Percentiles rank a stretch among this genome's conserved stretches.
Conservation (phyloP, 441 rosid genomes). For the Monsonia emarginata region DNA sequence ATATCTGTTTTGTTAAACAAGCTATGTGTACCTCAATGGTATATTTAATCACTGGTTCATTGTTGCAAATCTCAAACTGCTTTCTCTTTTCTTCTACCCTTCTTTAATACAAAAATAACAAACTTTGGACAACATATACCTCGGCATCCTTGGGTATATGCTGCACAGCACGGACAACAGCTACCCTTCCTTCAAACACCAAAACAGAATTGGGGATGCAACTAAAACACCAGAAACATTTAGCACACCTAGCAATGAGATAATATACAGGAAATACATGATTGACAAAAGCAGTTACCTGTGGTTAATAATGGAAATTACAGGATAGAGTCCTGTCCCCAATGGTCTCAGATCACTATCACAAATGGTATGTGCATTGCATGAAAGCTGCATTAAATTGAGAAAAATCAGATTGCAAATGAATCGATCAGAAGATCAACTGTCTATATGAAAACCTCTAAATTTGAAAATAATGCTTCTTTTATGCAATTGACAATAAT, state of each 20-base stretch:
- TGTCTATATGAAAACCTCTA: neutral
- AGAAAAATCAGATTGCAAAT: constrained; percentile 17
- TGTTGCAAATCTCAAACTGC: neutral
- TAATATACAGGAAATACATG: constrained; percentile 8
- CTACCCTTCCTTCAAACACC: constrained; percentile 65
- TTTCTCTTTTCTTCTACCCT: neutral
- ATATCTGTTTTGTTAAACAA: neutral
- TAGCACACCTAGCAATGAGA: constrained; percentile 16
- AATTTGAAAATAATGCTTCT: neutral
- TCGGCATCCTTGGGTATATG: constrained; percentile 56
- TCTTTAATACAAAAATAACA: neutral
- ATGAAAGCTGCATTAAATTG: constrained; percentile 58
- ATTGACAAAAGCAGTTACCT: constrained; percentile 38
- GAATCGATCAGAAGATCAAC: constrained; percentile 11
- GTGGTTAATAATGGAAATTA: constrained; percentile 81
- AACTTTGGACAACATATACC: constrained; percentile 32
- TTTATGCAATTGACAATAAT: neutral
- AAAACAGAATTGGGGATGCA: constrained; percentile 83
- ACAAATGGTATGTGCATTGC: constrained; percentile 93
- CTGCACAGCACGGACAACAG: constrained; percentile 72
- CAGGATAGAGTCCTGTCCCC: constrained; percentile 88
- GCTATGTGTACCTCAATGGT: no score
- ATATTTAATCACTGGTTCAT: neutral
- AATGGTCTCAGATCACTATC: constrained; percentile 87
- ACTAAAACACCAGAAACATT: constrained; percentile 34